Conservation (phyloP, 805 yeast genomes). For the Ogataea sp. region DNA sequence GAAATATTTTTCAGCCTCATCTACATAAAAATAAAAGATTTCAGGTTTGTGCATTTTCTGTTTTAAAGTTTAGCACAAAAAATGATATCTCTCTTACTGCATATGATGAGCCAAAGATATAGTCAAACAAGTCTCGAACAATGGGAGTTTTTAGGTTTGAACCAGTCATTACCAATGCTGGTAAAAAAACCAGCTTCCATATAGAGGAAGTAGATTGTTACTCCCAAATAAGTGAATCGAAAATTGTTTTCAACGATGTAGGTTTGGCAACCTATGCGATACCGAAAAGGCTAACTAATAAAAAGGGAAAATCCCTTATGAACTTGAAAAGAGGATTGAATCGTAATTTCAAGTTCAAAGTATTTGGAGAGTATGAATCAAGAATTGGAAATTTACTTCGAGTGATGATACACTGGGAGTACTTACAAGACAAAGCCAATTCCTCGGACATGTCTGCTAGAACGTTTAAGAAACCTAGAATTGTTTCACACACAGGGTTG, state of each 20-base stretch:
- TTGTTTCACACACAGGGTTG: not conserved
- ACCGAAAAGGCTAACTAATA: not conserved
- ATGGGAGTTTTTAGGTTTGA: no score
- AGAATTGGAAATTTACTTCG: not conserved
- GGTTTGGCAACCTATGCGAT: not conserved
- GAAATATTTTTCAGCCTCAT: no score
- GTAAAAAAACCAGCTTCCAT: slow-evolving; percentile 6
- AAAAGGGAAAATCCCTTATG: not conserved
- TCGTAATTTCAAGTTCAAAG: not conserved
- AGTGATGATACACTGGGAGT: not conserved
- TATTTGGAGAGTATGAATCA: not conserved
- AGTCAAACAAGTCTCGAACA: no score
- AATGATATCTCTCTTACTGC: no score
- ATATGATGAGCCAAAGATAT: no score
- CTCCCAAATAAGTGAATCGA: not conserved
- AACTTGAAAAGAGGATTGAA: not conserved
- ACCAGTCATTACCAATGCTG: no score
- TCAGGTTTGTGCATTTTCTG: no score
- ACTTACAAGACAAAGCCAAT: no score
- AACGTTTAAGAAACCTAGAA: not conserved
- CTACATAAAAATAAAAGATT: no score
- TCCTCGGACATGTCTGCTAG: not conserved
- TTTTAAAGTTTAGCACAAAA: no score
- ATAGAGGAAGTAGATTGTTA: slow-evolving; percentile 10
- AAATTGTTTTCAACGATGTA: not conserved